These are phyloP conservation scores for Cercospora sp. DNA, from an alignment of 2,329 filamentous ascomycete species.

Conservation along the genomic window DNA sequence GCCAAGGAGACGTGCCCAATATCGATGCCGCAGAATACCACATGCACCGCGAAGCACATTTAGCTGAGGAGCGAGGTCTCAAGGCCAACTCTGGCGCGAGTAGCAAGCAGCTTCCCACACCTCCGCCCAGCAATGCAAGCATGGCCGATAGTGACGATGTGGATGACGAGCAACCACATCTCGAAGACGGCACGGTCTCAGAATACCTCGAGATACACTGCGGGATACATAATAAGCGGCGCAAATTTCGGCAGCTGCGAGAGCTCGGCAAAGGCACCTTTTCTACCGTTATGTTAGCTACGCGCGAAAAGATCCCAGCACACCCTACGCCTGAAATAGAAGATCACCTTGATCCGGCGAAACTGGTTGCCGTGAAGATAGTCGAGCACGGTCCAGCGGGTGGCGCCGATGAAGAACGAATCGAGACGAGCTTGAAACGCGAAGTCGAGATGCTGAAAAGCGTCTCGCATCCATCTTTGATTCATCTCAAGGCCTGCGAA, in stretches of 20 bases:
- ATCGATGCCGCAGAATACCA: conserved; percentile 54
- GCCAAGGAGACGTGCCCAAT: conserved; percentile 52
- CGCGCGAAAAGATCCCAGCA: conserved; percentile 63
- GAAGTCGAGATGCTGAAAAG: conserved; percentile 92
- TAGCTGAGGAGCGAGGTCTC: conserved; percentile 76
- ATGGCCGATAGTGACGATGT: conserved; percentile 57
- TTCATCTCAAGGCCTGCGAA: conserved; percentile 88
- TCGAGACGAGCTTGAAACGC: conserved; percentile 89
- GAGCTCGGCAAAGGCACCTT: conserved; percentile 91
- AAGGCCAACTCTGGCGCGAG: conserved; percentile 43
- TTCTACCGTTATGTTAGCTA: conserved; percentile 88
- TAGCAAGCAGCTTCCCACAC: conserved; percentile 61
- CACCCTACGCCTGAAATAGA: conserved; percentile 46
- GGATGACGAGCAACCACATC: conserved; percentile 40
- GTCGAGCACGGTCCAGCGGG: conserved; percentile 93
- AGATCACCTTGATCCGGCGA: conserved; percentile 63
- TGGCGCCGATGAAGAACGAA: conserved; percentile 86
- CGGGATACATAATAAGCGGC: conserved; percentile 68
- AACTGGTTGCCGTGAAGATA: conserved; percentile 90
- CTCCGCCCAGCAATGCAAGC: conserved; percentile 71
- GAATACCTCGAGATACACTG: conserved; percentile 51
- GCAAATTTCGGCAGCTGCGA: conserved; percentile 77
- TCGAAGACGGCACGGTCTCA: conserved; percentile 41
- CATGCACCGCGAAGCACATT: conserved; percentile 74
- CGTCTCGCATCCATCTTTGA: conserved; percentile 83